These are phyloP conservation scores for Deuterostichococcus epilithicus DNA, from an alignment of 139 green algal species.

Conservation along the genomic window DNA sequence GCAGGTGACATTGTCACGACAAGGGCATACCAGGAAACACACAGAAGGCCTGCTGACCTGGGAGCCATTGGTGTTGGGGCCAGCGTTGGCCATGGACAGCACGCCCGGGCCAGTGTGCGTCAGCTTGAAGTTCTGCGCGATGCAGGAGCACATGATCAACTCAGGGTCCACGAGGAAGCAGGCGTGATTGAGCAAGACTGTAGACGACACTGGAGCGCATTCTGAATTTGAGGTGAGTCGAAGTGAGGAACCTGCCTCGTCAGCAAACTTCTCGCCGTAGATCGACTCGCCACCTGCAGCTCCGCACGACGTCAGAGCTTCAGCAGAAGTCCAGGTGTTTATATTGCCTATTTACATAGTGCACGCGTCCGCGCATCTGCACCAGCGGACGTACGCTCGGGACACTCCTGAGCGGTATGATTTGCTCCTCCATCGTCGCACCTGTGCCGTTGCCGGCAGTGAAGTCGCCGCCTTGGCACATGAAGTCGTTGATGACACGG, in stretches of 20 bases:
- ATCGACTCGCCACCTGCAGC: constrained; percentile 76
- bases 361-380: neutral
- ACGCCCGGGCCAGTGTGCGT: constrained; percentile 74
- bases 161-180: too few species aligned
- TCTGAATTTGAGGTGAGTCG: too few species aligned
- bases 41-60: constrained; percentile 29
- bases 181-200: too few species aligned
- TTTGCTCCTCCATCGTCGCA: neutral
- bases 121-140: constrained; percentile 73
- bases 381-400: neutral
- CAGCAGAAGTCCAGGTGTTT: neutral
- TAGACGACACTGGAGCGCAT: too few species aligned
- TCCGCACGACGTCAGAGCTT: neutral
- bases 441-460: constrained; percentile 24
- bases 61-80: constrained; percentile 64
- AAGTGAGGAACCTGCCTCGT: too few species aligned
- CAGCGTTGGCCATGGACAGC: constrained; percentile 72
- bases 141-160: constrained; percentile 5
- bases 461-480: constrained; percentile 71
- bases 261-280: constrained; percentile 76
- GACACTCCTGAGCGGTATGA: neutral
- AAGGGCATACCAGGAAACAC: neutral
- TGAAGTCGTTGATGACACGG: constrained; percentile 62
- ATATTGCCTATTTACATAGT: neutral
- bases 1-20: neutral